These are phyloP conservation scores for Metarhizium anisopliae DNA, from an alignment of 2,329 filamentous ascomycete species.

Conservation along the genomic window DNA sequence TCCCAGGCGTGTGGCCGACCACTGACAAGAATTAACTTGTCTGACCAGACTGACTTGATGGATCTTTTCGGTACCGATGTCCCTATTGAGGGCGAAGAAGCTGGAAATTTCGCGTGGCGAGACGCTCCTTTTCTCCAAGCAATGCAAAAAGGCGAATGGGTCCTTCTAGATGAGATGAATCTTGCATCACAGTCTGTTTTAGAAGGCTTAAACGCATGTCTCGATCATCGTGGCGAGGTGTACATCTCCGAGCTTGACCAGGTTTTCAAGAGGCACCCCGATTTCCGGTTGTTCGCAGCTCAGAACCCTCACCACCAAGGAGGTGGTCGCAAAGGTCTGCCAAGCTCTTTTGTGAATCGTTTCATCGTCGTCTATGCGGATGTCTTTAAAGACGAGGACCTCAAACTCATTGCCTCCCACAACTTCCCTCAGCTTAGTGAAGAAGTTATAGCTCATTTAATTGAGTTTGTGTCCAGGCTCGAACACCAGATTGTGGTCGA, in stretches of 20 bases:
- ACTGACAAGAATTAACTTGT: slow-evolving; percentile 90
- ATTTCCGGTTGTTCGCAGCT: slow-evolving; percentile 92
- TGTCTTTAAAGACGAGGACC: slow-evolving; percentile 71
- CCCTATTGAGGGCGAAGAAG: slow-evolving; percentile 83
- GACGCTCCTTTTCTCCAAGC: slow-evolving; percentile 92
- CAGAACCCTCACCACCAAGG: slow-evolving; percentile 98
- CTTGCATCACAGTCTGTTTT: slow-evolving; percentile 92
- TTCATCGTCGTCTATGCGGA: slow-evolving; percentile 98
- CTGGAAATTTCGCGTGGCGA: slow-evolving; percentile 88
- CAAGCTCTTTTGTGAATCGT: slow-evolving; percentile 92
- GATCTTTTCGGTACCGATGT: slow-evolving; percentile 96
- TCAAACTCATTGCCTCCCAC: slow-evolving; percentile 71
- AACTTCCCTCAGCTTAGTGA: slow-evolving; percentile 59
- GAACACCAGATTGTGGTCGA: slow-evolving; percentile 60
- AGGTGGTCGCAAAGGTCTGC: slow-evolving; percentile 87
- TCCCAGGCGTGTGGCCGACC: slow-evolving; percentile 71
- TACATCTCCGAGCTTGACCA: slow-evolving; percentile 94
- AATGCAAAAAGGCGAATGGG: slow-evolving; percentile 96
- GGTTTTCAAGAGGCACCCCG: slow-evolving; percentile 78
- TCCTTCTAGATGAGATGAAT: slow-evolving; percentile 97
- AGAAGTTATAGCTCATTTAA: slow-evolving; percentile 55
- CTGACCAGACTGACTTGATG: slow-evolving; percentile 95
- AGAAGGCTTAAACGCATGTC: slow-evolving; percentile 90
- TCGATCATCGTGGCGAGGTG: slow-evolving; percentile 92
- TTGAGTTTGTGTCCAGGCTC: slow-evolving; percentile 72